Evolutionary conservation across 2,329 filamentous ascomycete species (phyloP).

Genomic region (Claviceps africana): DNA sequence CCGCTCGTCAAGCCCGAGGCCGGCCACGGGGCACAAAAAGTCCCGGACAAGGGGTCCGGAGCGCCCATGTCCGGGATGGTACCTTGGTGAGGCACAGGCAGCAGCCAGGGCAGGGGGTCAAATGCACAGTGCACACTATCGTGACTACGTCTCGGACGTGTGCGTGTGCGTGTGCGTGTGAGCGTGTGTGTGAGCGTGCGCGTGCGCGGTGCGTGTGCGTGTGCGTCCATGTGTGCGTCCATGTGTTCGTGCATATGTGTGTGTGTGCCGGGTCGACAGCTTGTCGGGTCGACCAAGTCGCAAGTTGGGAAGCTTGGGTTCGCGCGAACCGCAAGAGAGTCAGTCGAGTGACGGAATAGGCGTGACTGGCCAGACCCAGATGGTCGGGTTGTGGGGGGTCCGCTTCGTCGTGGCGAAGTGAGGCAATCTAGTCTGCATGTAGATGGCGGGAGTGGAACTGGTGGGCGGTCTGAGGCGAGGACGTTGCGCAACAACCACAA

Average conservation of each 20-base stretch:
- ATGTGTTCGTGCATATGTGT: no score
- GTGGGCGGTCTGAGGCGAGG: not conserved
- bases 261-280: not conserved
- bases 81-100: not conserved
- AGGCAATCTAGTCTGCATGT: not conserved
- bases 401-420: not conserved
- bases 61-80: not conserved
- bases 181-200: no score
- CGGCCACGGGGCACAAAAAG: not conserved
- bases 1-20: not conserved
- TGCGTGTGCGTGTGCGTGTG: no score
- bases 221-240: no score
- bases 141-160: not conserved
- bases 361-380: not conserved
- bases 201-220: no score
- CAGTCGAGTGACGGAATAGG: not conserved
- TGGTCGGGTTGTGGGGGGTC: conserved; percentile 4
- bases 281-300: not conserved
- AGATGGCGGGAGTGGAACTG: not conserved
- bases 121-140: not conserved
- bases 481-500: not conserved
- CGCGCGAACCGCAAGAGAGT: not conserved
- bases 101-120: not conserved
- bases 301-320: not conserved
- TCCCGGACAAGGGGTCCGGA: not conserved